Base-by-base conservation (phyloP, 257 asterid species). In the Rubia yunnanensis region DNA sequence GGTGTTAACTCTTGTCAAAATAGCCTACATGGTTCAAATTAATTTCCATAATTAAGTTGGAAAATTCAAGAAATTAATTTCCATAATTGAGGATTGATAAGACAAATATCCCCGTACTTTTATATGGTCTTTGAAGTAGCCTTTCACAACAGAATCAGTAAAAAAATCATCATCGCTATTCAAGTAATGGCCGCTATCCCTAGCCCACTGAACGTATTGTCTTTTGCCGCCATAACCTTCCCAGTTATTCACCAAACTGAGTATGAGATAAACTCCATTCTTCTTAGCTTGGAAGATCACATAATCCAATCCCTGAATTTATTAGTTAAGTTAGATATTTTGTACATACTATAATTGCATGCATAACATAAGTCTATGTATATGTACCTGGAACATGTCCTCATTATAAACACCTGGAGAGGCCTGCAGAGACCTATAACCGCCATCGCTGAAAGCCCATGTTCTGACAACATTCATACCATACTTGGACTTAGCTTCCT, bases 361-460 rank as follows among this genome's bases (percentile, higher is more conserved):
- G 13, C 0, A 36, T 46, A 15, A 46, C 5, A 46, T 46, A 46
- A 18, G 1, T 3, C 11, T 14, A 14, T 41, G 3, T 5, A 10
- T 41, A 5, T 41, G 49, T 41, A 53, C 80, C 73, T 67, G 57
- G 62, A 77, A 77, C 69, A 77, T 57, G 23, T 77, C 74, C 54
- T 77, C 67, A 1, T 73, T 39, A 6, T 73, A 77, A 48, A 69
- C 56, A 13, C 81, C 76, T 4, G 79, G 74, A 23, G 82, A 52
- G 15, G 2, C 26, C 7, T 77, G 79, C 15, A 77, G 69, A 50
- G 79, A 31, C 38, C 65, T 57, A 23, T 20, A 66, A 41, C 77
- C 71, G n/a, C 82, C 79, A 27, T 73, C 74, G 20, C 74, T 66
- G 20, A 77, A 77, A 7, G 79, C 79, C 77, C 74, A 77, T 20